These are phyloP conservation scores for Fusarium ramigenum DNA, from an alignment of 2,329 filamentous ascomycete species.

Conservation along the genomic window DNA sequence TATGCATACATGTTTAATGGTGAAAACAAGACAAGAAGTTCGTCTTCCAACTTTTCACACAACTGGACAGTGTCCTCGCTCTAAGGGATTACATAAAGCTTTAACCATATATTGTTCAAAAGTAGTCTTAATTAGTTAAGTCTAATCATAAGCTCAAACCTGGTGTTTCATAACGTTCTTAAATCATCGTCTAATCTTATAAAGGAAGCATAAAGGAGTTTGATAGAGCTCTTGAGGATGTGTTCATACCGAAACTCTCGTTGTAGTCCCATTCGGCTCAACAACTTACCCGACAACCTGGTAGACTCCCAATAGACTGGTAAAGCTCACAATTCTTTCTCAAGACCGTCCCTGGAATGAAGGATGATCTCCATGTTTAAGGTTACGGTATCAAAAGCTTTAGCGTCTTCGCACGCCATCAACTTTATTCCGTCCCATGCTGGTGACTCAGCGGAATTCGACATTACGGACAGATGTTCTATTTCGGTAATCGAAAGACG, in stretches of 20 bases:
- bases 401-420: not conserved
- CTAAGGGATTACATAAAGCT: not conserved
- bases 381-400: not conserved
- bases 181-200: not conserved
- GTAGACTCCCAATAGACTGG: not conserved
- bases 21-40: not conserved
- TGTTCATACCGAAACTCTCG: not conserved
- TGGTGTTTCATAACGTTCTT: not conserved
- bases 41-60: too few species aligned
- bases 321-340: not conserved
- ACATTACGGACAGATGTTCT: slow-evolving; percentile 1
- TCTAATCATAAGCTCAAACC: not conserved
- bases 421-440: not conserved
- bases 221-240: not conserved
- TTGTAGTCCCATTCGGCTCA: not conserved
- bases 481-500: slow-evolving; percentile 29
- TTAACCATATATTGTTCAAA: not conserved
- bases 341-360: not conserved
- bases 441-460: not conserved
- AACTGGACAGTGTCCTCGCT: not conserved
- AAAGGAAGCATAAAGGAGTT: not conserved
- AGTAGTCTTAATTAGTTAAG: not conserved
- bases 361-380: not conserved
- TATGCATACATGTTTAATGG: not conserved
- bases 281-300: not conserved